Base-by-base conservation (phyloP, 2,329 filamentous ascomycete genomes). In the Cladophialophora psammophila region DNA sequence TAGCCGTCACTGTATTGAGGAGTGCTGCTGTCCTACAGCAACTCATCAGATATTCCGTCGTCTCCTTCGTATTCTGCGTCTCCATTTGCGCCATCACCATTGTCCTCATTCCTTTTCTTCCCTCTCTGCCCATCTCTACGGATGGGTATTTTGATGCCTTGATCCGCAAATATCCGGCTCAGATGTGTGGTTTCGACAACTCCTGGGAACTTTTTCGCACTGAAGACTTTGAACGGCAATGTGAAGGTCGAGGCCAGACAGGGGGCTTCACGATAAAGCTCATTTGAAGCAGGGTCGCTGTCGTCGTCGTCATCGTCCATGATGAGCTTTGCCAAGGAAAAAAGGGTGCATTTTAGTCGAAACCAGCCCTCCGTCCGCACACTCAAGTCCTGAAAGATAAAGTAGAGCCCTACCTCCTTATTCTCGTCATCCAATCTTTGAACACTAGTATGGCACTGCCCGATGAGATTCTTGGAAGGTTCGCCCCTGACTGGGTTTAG, bases 131-230 rank as follows among this genome's bases (percentile, higher is more conserved):
- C 89, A 75, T 97, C 94, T 79, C 97, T 97, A 26, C 94, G 85
- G 63, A 98, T 97, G 0, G 94, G 94, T 31, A 98, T 97, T 80
- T 97, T 97, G 80, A 97, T 96, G 31, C 95, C 95, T 76, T 99
- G 95, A 1, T 87, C 85, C 3, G 95, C 94, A 80, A 99, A 98
- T 69, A 89, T 92, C 79, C 96, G 97, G 84, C 94, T 97, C 18
- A 98, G 82, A 3, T 88, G 81, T 0, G 95, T 99, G 78, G 91
- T 96, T 77, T 98, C 94, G 65, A 96, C 97, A 1, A 99, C 95
- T 48, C 95, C 95, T 0, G 95, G 95, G 79, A 99, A 99, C 76
- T 97, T 97, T 85, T 99, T 99, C 56, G 95, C 95, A 2, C 92
- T 96, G 80, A 91, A 98, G 35, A 99, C 95, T 62, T 93, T 92